Percentiles rank a stretch among this genome's conserved stretches.
Evolutionary conservation across 108 stramenopile species (phyloP).

Genomic region (Pseudonitzschia pungens): DNA sequence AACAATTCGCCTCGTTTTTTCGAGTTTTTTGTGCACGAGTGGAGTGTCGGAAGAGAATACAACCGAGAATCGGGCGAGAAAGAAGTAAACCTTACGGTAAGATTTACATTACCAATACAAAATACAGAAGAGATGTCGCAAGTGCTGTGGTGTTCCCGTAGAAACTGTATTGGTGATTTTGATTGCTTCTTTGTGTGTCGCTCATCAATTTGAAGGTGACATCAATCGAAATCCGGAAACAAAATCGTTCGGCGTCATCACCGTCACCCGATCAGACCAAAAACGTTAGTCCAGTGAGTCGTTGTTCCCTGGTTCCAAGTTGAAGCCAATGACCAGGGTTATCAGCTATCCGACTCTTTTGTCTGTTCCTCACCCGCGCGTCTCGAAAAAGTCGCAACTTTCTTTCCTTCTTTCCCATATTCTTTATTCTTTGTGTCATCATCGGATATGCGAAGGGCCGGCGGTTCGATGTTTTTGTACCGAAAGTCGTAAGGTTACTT

Average conservation of each 20-base stretch:
- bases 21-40: too few species aligned
- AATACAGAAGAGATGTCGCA: too few species aligned
- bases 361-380: not conserved
- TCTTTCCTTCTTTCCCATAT: not conserved
- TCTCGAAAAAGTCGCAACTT: not conserved
- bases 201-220: constrained; percentile 1
- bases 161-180: not conserved
- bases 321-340: not conserved
- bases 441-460: too few species aligned
- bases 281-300: not conserved
- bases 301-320: not conserved
- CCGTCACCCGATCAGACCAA: not conserved
- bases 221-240: not conserved
- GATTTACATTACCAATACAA: too few species aligned
- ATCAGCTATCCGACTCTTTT: not conserved
- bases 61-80: not conserved
- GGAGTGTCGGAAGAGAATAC: too few species aligned
- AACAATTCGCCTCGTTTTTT: too few species aligned
- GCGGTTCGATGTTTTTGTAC: too few species aligned
- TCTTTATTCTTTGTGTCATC: too few species aligned
- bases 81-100: not conserved
- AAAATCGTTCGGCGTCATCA: not conserved
- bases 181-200: not conserved
- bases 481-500: too few species aligned
- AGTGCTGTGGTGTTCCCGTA: not conserved